Evolutionary conservation across 305 asterid genomes (phyloP).

Genomic region (Fraxinus velutina): DNA sequence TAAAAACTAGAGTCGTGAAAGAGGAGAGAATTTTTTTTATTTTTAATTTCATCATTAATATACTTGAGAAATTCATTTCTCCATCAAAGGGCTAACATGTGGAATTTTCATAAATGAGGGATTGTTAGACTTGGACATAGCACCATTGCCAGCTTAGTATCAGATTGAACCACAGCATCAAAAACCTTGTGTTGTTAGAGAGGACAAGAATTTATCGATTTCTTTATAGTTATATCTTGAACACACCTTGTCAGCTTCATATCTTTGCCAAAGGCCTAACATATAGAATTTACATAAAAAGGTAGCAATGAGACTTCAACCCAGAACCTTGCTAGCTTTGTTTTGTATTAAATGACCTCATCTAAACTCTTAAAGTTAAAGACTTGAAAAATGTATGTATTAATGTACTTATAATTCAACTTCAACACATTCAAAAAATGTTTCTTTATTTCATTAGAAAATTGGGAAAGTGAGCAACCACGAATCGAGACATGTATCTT

Average conservation of each 20-base stretch:
- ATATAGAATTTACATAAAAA: neutral
- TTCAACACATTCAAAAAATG: neutral
- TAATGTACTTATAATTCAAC: neutral
- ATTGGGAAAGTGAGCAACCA: neutral
- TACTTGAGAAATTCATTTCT: neutral
- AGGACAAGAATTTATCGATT: neutral
- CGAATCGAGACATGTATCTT: neutral
- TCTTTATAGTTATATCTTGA: neutral
- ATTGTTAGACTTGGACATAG: neutral
- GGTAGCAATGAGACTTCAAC: neutral
- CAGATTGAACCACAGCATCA: neutral
- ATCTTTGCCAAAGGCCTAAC: neutral
- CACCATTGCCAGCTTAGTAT: neutral
- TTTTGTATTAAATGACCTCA: neutral
- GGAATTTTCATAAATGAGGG: neutral
- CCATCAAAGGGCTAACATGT: neutral
- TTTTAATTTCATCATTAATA: neutral
- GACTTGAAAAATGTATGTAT: neutral
- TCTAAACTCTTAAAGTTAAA: neutral
- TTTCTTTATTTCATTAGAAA: neutral
- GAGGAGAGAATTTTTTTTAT: neutral
- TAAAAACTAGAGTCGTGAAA: neutral
- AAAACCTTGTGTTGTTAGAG: neutral
- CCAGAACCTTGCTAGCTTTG: neutral
- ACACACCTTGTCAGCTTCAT: neutral